Evolutionary conservation across 176 grass and related monocot species (phyloP), one percentile per base, ranked within the genome.

Genomic region (Hsuehochloa calcarea): DNA sequence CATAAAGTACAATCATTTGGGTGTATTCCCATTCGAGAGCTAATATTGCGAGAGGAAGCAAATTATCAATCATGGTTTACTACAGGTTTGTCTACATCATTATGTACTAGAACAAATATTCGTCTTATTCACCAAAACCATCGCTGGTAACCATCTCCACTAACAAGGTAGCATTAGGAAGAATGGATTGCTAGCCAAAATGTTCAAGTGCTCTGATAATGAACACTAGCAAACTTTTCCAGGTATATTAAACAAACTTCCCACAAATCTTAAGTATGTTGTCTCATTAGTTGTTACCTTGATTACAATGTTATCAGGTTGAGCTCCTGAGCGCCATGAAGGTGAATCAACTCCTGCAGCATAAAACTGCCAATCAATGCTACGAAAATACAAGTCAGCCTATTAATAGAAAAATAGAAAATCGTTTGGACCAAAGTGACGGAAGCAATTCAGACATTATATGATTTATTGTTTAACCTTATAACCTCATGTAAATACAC

Each of bases 271-370:
- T 13, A 6, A 78, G 25, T 13, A 71, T 87, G 70, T 5, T 80
- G 5, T 85, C 25, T 79, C 56, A 45, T 70, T 58, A 73, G 45
- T 82, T 66, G 51, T 87, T 93, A 98, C 96, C 93, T 98, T 98
- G 52, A 98, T 98, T 51, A 95, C 79, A 83, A 94, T 95, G 72
- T 98, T 82, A 79, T 90, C 88, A 82, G 86, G 66, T 61, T 78
- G 80, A 70, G 83, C 63, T 50, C 87, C 90, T 73, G 94, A 93
- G 56, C 83, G 85, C 96, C 96, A 95, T 39, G 90, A 95, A 92
- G 96, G 96, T 74, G 96, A 98, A 78, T 98, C 96, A 70, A 90
- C 83, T 74, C 96, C 96, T 98, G 78, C 59, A 88, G 74, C 47
- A 66, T 66, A 88, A 81, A 88, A 95, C 39, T 67, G n/a, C 31